Evolutionary conservation across 2,329 filamentous ascomycete species (phyloP).

Genomic region (Pseudogymnoascus sp.): DNA sequence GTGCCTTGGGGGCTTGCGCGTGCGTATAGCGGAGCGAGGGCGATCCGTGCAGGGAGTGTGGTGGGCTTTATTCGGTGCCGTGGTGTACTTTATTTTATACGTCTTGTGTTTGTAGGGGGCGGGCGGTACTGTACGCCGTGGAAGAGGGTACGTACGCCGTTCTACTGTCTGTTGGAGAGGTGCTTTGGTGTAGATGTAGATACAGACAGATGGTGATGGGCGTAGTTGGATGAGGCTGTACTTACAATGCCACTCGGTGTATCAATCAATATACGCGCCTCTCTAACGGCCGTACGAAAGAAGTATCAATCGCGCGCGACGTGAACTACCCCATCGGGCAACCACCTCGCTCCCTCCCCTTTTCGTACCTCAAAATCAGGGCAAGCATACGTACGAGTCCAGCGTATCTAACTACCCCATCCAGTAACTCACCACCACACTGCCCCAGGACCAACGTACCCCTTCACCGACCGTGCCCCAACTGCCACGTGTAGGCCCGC

Average conservation of each 20-base stretch:
- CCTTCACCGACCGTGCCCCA: neutral
- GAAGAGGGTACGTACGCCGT: neutral
- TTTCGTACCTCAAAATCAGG: neutral
- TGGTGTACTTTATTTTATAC: neutral
- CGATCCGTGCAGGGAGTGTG: neutral
- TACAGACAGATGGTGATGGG: too few relatives aligned
- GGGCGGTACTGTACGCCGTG: neutral
- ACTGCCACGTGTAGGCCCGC: neutral
- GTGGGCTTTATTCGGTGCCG: neutral
- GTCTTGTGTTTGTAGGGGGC: neutral
- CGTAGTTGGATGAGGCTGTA: neutral
- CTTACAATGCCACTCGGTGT: neutral
- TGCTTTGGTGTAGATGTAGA: too few relatives aligned
- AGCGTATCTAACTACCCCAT: neutral
- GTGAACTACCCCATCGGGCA: neutral
- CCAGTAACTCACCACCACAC: neutral
- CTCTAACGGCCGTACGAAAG: neutral
- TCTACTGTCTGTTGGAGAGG: neutral
- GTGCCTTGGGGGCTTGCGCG: neutral
- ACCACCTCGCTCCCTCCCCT: neutral
- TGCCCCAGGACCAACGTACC: neutral
- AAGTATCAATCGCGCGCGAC: neutral
- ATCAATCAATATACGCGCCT: neutral
- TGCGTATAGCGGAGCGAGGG: neutral
- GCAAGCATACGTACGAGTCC: too few relatives aligned